Base-by-base conservation (phyloP, 1,139 yeast species). In the Trichomonascaceae sp. region DNA sequence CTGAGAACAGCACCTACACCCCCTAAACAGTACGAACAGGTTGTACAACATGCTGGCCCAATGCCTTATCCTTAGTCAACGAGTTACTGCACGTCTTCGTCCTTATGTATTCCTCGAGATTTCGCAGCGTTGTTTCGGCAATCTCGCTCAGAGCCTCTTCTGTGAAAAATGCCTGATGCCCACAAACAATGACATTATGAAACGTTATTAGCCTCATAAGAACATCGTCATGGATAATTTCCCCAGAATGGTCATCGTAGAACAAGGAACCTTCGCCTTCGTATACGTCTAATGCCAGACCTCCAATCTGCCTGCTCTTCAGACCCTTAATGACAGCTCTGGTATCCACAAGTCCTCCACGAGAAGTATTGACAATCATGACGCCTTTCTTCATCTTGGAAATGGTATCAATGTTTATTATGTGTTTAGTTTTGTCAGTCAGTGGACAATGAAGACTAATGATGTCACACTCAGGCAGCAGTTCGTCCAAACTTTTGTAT, bases 291-390 rank as follows among this genome's bases (percentile, higher is more conserved):
- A 88, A 69, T 17, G 66, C 69, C 19, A 63, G 62, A 7, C 63
- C 61, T 10, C 85, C 82, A 45, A 88, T 77, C 61, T 85, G 82
- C n/a, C 90, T 90, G 2, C 74, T 66, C 63, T 84, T 80, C 63
- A 88, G 74, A n/a, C 81, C 80, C 17, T 73, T 74, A 15, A 83
- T 75, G 56, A 88, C 68, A 7, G 82, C 83, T 9, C 66, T 60
- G 62, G 85, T 89, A 63, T 85, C 83, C 58, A 85, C 80, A 38
- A 85, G 81, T 9, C 85, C 85, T 22, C 91, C 91, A 63, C 91
- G 76, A 9, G 90, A 87, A 30, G 88, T 84, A 68, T 85, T 85
- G 53, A 84, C 78, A 30, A 85, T 68, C 45, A 83, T 74, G 27
- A 80, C 86, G 19, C 85, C 87, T 52, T 77, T 74, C 64, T 84